These are phyloP conservation scores for Ogataea paraovalis DNA, from an alignment of 805 yeast genomes.

Conservation along the genomic window DNA sequence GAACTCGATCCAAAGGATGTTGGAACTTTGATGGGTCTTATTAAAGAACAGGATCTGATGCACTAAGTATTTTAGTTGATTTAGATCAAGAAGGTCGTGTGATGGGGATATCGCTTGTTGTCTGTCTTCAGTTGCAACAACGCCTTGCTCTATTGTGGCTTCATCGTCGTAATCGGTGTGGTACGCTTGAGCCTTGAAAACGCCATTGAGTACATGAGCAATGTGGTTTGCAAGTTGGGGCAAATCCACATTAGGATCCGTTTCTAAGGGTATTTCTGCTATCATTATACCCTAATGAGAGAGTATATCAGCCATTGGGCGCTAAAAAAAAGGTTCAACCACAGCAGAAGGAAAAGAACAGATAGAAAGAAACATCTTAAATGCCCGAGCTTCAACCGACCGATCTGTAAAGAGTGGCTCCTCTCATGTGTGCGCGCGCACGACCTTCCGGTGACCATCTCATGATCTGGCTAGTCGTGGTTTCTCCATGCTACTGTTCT, in stretches of 20 bases:
- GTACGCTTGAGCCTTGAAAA: background rate
- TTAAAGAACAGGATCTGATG: constrained; percentile 5
- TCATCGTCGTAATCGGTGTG: background rate
- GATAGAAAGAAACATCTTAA: background rate
- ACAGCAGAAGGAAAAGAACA: background rate
- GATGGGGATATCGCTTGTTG: background rate
- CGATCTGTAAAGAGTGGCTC: no score
- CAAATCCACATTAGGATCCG: constrained; percentile 3
- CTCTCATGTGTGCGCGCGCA: no score
- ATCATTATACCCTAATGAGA: background rate
- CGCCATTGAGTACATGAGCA: background rate
- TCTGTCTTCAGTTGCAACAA: background rate
- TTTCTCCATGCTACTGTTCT: no score
- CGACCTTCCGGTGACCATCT: no score
- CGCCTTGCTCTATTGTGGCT: background rate
- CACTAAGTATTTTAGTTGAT: constrained; percentile 7
- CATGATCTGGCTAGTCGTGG: no score
- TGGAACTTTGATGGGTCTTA: constrained; percentile 3
- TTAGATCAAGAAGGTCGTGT: constrained; percentile 2
- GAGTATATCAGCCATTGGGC: background rate
- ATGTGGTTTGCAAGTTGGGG: constrained; percentile 2
- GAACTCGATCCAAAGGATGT: constrained; percentile 10
- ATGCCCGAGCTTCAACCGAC: no score
- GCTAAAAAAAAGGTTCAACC: background rate
- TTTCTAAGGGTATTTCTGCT: constrained; percentile 1